Evolutionary conservation across 2,329 filamentous ascomycete species (phyloP), one percentile per base, ranked within the genome.

Genomic region (Trichoderma aggressivum): DNA sequence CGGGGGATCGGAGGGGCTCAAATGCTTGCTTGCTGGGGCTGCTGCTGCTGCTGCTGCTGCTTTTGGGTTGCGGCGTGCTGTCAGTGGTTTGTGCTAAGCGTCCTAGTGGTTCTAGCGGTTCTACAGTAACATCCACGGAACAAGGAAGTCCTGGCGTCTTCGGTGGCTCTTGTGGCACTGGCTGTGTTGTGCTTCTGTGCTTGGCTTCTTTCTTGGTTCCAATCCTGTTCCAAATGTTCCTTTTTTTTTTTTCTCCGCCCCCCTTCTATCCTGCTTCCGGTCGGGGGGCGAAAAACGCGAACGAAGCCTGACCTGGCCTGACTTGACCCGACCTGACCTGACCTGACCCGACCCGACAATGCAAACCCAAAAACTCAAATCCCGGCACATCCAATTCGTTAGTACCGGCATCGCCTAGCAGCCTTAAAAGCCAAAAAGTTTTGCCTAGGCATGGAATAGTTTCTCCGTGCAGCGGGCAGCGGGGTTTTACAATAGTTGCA

Each of bases 1-100:
- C 67, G 60, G 59, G 67, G 67, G n/a, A 70, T 70, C 67, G 67
- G 67, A 50, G 47, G 67, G 14, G n/a, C n/a, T n/a, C n/a, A n/a
- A n/a, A n/a, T n/a, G n/a, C n/a, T 62, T 62, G 21, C 10, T 3
- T 30, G 28, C 53, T 30, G 24, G 5, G 32, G 30, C 8, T 32
- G 43, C 43, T 47, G n/a, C 3, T 4, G 30, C n/a, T 47, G 43
- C 43, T 47, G 43, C n/a, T n/a, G 8, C 43, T 21, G 43, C 43
- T 47, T n/a, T 21, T 47, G 43, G n/a, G 36, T 39, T 39, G 16
- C 36, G 36, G 36, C 36, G 36, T 39, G 36, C 36, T 39, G 36
- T 39, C 36, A 39, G 36, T 39, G 36, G 36, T 39, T 39, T 39
- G 36, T 39, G 36, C 36, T 39, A 39, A 39, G 36, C n/a, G 16